Base-by-base conservation (phyloP, 176 grass and related monocot species). In the Musa schizocarpa region DNA sequence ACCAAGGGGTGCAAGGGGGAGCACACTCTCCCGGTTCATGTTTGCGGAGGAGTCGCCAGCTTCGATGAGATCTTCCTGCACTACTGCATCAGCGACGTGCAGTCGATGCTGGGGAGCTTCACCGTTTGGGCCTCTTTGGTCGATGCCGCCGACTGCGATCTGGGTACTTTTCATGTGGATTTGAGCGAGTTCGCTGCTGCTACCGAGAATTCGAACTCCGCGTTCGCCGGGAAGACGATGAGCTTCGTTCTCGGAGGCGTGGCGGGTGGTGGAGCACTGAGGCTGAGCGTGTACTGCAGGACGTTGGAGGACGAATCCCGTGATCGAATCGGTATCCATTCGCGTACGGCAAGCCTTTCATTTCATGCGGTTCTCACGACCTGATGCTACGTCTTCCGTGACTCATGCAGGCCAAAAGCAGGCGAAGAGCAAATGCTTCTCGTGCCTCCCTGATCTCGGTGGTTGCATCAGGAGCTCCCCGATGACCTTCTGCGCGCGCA, bases 31-130 rank as follows among this genome's bases (percentile, higher is more conserved):
- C 83, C 93, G 0, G 93, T 70, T 9, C 55, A 62, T 9, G 93
- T 86, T 26, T 52, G 53, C 17, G 54, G 73, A 6, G 85, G 83
- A 54, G 74, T 19, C 8, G 93, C 90, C 2, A 67, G 77, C 50
- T 92, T 97, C 62, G 85, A 97, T 73, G 93, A 97, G 63, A 85
- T 92, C 69, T 92, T 96, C 77, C 76, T 96, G 62, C 83, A 96
- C 70, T 86, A 85, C 73, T 90, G 89, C 65, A 78, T 74, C 53
- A 82, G 77, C 12, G 85, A 86, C 55, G 63, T 20, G 49, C 51
- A 76, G 78, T 59, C 85, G 64, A 82, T 75, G 57, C 58, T 90
- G 77, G 78, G 76, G 16, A 75, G 82, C 55, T 96, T 92, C 79
- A 75, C 84, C 12, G 81, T 96, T 26, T 92, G 89, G 93, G 89